Conservation (phyloP, 441 rosid species). For the Corymbia calophylla region DNA sequence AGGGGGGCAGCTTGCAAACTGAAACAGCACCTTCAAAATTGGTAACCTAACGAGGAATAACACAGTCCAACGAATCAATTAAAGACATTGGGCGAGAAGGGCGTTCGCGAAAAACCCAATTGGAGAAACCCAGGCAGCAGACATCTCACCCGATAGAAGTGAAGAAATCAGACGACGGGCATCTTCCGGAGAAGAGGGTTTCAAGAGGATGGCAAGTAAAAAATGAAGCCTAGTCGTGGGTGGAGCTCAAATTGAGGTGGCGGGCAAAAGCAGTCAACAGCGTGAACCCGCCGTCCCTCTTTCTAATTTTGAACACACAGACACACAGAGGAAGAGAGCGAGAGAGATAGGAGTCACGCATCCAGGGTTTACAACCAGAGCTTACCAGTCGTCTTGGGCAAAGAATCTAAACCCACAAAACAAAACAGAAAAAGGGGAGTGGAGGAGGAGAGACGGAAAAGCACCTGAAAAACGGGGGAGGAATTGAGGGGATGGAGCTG, state of each 20-base stretch:
- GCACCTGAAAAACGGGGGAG: neutral
- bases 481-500: neutral
- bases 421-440: neutral
- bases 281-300: neutral
- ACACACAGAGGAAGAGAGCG: neutral
- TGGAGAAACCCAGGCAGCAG: neutral
- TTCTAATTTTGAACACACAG: neutral
- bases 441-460: neutral
- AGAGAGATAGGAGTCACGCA: neutral
- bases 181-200: neutral
- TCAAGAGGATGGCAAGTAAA: neutral
- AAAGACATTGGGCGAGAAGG: neutral
- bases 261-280: neutral
- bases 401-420: neutral
- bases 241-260: neutral
- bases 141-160: neutral
- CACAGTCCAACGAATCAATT: neutral
- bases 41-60: neutral
- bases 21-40: neutral
- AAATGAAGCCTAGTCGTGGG: neutral
- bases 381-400: neutral
- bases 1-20: neutral
- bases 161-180: neutral
- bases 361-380: neutral
- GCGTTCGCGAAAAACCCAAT: neutral